phyloP scores from a whole-genome alignment of 441 rosid genomes.

The Pelargonium myrrhifolium region DNA sequence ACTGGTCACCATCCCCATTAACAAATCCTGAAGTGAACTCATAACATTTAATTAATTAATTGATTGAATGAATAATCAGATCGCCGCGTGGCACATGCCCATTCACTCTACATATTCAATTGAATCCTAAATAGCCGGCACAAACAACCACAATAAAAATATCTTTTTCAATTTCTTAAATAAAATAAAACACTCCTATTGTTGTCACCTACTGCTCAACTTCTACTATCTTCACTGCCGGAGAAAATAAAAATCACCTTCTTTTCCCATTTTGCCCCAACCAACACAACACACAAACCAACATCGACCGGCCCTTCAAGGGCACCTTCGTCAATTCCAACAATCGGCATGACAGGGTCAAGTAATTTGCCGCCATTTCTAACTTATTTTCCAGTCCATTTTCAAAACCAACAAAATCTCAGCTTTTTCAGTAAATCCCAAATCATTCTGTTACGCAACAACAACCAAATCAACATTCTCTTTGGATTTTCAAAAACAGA shows the following conservation, averaged over 20 bases:
- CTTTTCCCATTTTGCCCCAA: neutral
- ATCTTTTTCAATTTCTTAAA: no score
- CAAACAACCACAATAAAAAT: neutral
- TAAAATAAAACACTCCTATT: no score
- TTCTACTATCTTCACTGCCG: neutral
- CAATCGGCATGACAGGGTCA: neutral
- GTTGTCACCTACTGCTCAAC: conserved; percentile 2
- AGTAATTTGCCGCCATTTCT: neutral
- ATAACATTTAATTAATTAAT: neutral
- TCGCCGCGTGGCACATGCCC: neutral
- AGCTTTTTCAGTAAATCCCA: neutral
- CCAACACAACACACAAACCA: neutral
- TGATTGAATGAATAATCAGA: conserved; percentile 2
- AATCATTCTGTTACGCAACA: neutral
- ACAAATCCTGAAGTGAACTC: neutral
- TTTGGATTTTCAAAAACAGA: no score
- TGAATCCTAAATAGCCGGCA: conserved; percentile 1
- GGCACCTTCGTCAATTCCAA: neutral
- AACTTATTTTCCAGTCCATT: neutral
- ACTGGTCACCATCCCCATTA: neutral
- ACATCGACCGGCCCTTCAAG: neutral
- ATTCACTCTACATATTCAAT: neutral
- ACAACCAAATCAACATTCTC: neutral
- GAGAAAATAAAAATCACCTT: neutral
- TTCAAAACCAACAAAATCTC: neutral